phyloP scores from a whole-genome alignment of 257 asterid species.

The Nicotiana otophora region DNA sequence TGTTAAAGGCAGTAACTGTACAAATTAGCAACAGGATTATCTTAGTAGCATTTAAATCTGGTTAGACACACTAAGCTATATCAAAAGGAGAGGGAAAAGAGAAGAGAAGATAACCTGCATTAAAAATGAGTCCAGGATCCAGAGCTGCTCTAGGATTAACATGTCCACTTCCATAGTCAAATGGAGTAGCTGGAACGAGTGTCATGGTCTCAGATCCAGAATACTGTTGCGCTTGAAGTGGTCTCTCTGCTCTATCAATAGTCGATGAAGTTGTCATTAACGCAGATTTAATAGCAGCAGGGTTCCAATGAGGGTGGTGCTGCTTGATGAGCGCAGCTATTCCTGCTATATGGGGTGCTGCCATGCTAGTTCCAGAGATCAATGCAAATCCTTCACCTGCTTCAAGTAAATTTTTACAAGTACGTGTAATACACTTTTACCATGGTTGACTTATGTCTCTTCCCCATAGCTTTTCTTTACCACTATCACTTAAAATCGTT shows the following conservation, averaged over 20 bases:
- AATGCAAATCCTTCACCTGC: constrained; percentile 81
- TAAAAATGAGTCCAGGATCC: constrained; percentile 71
- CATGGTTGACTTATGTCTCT: not conserved
- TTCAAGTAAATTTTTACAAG: constrained; percentile 13
- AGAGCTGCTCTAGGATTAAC: constrained; percentile 75
- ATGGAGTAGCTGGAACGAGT: constrained; percentile 67
- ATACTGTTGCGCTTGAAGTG: constrained; percentile 68
- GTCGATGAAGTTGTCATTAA: constrained; percentile 75
- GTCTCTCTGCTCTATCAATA: constrained; percentile 64
- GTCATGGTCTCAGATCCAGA: constrained; percentile 60
- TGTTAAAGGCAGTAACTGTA: not conserved
- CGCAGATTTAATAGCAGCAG: constrained; percentile 75
- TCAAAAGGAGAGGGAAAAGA: not conserved
- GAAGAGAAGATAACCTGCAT: constrained; percentile 43
- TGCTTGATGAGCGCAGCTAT: constrained; percentile 79
- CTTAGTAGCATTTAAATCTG: not conserved
- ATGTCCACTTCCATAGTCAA: constrained; percentile 80
- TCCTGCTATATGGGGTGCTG: constrained; percentile 81
- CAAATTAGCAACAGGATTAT: not conserved
- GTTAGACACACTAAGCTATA: not conserved
- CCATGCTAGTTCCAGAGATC: constrained; percentile 90
- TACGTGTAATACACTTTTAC: not conserved
- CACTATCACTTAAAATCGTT: not conserved
- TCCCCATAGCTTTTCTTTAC: not conserved
- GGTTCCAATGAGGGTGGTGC: constrained; percentile 83